phyloP scores from a whole-genome alignment of 257 asterid genomes.

The Ocimum tenuiflorum region DNA sequence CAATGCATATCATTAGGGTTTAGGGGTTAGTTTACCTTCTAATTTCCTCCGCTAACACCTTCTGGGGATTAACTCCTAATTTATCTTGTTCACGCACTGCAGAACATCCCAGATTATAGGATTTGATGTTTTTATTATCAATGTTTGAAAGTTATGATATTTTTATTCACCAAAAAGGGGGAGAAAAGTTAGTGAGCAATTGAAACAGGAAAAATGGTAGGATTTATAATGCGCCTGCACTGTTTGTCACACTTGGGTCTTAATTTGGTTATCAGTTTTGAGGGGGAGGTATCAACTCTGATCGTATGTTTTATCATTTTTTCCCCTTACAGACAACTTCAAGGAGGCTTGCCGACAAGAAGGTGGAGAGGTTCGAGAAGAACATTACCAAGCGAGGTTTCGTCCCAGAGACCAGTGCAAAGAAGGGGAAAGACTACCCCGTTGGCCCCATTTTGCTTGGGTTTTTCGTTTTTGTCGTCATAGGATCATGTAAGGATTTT shows the following conservation, averaged over 20 bases:
- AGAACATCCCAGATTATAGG: background rate
- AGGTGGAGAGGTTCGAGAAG: slow-evolving; percentile 83
- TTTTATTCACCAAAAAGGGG: background rate
- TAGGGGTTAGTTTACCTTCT: background rate
- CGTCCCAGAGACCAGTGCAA: slow-evolving; percentile 62
- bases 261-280: background rate
- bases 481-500: slow-evolving; percentile 44
- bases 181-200: background rate
- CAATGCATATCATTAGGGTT: background rate
- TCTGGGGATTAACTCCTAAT: background rate
- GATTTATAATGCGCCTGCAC: background rate
- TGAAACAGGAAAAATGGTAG: background rate
- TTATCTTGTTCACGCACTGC: background rate
- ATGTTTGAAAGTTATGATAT: background rate
- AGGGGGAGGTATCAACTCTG: background rate
- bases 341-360: slow-evolving; percentile 82
- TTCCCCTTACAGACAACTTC: slow-evolving; percentile 66
- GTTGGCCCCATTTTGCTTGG: slow-evolving; percentile 95
- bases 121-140: background rate
- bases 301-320: background rate
- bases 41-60: background rate
- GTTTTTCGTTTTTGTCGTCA: slow-evolving; percentile 84
- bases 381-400: slow-evolving; percentile 80
- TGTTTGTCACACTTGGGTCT: too few species aligned
- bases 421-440: slow-evolving; percentile 71